Base-by-base conservation (phyloP, 768 basidiomycete genomes). In the Lanmaoa rubissima region DNA sequence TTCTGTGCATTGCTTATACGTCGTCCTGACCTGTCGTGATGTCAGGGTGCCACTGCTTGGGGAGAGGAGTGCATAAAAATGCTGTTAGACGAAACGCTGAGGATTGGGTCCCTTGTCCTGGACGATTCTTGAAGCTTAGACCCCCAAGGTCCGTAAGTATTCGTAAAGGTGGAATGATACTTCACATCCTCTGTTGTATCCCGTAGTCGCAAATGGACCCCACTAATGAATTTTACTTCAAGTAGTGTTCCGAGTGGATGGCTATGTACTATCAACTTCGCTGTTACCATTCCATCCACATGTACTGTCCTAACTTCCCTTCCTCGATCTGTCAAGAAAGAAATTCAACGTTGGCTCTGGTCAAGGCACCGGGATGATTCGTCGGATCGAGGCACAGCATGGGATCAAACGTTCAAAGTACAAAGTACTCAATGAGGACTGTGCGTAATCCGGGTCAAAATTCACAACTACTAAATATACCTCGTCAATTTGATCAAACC, bases 1-100 rank as follows among this genome's bases (percentile, higher is more conserved):
- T 42, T 8, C 14, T 11, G 24, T 17, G 28, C 32, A 39, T 12
- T 6, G 32, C 2, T 38, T 16, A 11, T 26, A 10, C 21, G 8
- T n/a, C 1, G 10, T 41, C 31, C 16, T 54, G 5, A 53, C 14
- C 0, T 19, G 2, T 39, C 10, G 17, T 32, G 11, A 45, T 49
- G 40, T 38, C n/a, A 65, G 64, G 64, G 61, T 7, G 54, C 61
- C 24, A 55, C 61, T 16, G 64, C 61, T 5, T 66, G 64, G 64
- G 64, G 64, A 31, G 61, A 62, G 38, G 61, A 63, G 35, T 55
- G 50, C 26, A 63, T 63, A 1, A 53, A 48, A 31, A 51, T 35
- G 17, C 3, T 65, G 48, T 45, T 65, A 4, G 55, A 65, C 6
- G 64, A 65, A 35, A 66, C 26, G 0, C 13, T 62, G 16, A 59